Percentiles rank a stretch among this genome's conserved stretches.
phyloP scores from a whole-genome alignment of 192 early-diverging fungal species.

The Coemansia sp. region DNA sequence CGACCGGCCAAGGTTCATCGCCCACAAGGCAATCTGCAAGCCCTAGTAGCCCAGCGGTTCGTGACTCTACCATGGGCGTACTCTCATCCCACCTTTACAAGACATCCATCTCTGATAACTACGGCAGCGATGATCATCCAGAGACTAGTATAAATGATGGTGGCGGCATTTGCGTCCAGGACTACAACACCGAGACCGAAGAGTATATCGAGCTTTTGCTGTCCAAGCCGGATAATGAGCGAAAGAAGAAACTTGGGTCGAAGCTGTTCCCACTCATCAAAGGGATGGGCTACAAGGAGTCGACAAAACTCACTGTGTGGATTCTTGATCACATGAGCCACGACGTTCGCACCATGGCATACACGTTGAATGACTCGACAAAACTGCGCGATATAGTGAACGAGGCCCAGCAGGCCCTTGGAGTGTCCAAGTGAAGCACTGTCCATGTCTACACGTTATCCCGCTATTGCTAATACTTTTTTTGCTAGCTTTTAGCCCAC shows the following conservation, averaged over 20 bases:
- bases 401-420: conserved; percentile 44
- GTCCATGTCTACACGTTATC: background rate
- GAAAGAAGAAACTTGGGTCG: conserved; percentile 56
- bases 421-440: background rate
- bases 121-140: background rate
- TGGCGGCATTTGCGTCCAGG: conserved; percentile 23
- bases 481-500: background rate
- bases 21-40: background rate
- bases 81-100: background rate
- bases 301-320: conserved; percentile 57
- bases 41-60: background rate
- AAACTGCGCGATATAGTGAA: conserved; percentile 36
- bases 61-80: background rate
- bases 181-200: conserved; percentile 43
- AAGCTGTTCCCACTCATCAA: conserved; percentile 57
- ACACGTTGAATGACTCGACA: conserved; percentile 44
- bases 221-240: conserved; percentile 49
- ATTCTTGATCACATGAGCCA: conserved; percentile 55
- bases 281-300: conserved; percentile 53
- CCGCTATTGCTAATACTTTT: background rate
- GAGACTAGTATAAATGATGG: background rate
- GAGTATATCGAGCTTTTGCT: conserved; percentile 51
- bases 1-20: background rate
- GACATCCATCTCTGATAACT: background rate
- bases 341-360: conserved; percentile 52